A percentile compares a stretch with the other conserved stretches of the same genome.
These are phyloP conservation scores for Globisporangium yorkense DNA, from an alignment of 352 stramenopile genomes.

Conservation along the genomic window DNA sequence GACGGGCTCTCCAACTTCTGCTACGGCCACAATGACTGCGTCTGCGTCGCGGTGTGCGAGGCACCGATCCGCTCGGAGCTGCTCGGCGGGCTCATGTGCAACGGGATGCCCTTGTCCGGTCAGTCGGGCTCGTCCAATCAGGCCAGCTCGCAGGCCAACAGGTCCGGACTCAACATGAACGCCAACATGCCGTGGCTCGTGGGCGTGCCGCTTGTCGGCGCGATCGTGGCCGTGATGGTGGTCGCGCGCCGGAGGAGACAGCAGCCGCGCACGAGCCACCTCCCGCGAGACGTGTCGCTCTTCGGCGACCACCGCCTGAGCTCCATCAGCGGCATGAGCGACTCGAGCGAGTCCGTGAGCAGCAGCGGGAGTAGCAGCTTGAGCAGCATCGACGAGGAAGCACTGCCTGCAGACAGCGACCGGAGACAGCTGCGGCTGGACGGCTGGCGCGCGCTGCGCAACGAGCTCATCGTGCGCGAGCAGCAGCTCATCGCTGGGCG, in stretches of 20 bases:
- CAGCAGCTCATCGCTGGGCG: constrained; percentile 30
- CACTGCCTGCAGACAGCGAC: neutral
- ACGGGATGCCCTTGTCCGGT: constrained; percentile 4
- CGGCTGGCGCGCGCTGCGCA: constrained; percentile 45
- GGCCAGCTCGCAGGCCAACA: constrained; percentile 12
- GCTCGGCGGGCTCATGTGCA: constrained; percentile 27
- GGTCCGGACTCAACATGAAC: constrained; percentile 13
- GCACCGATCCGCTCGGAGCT: constrained; percentile 17
- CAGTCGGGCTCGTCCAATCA: constrained; percentile 16
- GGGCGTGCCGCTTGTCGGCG: constrained; percentile 36
- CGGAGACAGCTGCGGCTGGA: constrained; percentile 24
- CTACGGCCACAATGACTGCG: constrained; percentile 27
- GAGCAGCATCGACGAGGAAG: constrained; percentile 4
- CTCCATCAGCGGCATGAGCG: constrained; percentile 3
- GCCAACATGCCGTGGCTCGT: constrained; percentile 32
- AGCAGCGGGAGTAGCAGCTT: constrained; percentile 9
- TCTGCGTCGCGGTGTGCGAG: constrained; percentile 43
- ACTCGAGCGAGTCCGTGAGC: constrained; percentile 9
- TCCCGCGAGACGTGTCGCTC: constrained; percentile 16
- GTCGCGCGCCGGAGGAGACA: constrained; percentile 31
- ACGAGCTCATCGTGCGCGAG: constrained; percentile 47
- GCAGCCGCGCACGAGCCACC: constrained; percentile 6
- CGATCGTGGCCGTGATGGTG: constrained; percentile 26
- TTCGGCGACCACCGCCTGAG: constrained; percentile 9
- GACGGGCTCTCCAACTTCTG: constrained; percentile 29